Conservation (phyloP, 208 protist genomes). For the Chromosphaera perkinsii region DNA sequence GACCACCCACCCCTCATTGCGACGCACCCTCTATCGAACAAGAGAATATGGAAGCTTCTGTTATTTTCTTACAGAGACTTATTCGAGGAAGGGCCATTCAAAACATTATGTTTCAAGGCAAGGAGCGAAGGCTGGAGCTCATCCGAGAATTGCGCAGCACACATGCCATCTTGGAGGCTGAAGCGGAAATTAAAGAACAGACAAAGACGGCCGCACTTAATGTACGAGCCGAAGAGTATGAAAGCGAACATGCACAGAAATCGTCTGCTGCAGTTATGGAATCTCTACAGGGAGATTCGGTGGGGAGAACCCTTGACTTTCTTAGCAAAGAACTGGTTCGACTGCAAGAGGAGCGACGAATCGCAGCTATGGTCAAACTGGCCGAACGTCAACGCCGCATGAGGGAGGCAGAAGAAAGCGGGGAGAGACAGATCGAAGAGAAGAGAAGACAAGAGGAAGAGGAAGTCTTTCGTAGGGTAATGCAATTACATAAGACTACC, state of each 20-base stretch:
- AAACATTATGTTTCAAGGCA: slow-evolving; percentile 39
- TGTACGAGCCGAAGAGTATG: not conserved
- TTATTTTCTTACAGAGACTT: slow-evolving; percentile 29
- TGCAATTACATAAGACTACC: slow-evolving; percentile 30
- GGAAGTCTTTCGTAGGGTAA: slow-evolving; percentile 34
- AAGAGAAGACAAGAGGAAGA: slow-evolving; percentile 20
- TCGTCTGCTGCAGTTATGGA: not conserved
- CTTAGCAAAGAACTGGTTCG: slow-evolving; percentile 36
- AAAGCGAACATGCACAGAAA: not conserved
- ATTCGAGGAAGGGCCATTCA: slow-evolving; percentile 37
- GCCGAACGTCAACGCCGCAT: slow-evolving; percentile 33
- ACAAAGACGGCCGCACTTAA: not conserved
- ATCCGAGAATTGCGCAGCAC: slow-evolving; percentile 33
- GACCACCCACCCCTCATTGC: slow-evolving; percentile 28
- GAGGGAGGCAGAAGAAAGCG: slow-evolving; percentile 40
- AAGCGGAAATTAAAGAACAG: not conserved
- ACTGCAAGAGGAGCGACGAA: slow-evolving; percentile 34
- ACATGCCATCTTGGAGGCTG: not conserved
- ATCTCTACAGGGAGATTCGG: not conserved
- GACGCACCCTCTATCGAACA: not conserved
- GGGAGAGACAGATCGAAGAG: slow-evolving; percentile 28
- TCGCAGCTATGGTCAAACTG: slow-evolving; percentile 37
- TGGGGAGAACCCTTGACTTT: slow-evolving; percentile 26
- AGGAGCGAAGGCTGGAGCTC: slow-evolving; percentile 31
- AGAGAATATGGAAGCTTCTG: not conserved